A percentile compares a stretch with the other conserved stretches of the same genome.
Conservation (phyloP, 2,329 filamentous ascomycete genomes). For the Colletotrichum phormii region DNA sequence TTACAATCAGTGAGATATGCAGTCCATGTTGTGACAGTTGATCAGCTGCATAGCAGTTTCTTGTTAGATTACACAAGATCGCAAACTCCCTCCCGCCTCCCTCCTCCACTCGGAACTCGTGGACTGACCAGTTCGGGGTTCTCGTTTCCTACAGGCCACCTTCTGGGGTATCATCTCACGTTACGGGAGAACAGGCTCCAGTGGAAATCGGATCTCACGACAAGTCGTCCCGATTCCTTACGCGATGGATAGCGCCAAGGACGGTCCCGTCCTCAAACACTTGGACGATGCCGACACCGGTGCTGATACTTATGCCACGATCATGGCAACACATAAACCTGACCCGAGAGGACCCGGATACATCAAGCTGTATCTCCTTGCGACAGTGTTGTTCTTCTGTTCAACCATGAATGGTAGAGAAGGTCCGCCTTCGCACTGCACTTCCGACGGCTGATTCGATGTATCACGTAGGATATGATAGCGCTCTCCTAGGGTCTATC, state of each 20-base stretch:
- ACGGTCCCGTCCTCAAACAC: slow-evolving; percentile 4
- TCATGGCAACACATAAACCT: slow-evolving; percentile 46
- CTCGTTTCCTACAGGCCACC: neutral
- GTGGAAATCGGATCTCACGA: neutral
- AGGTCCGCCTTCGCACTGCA: neutral
- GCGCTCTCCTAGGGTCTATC: slow-evolving; percentile 56
- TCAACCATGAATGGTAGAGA: slow-evolving; percentile 54
- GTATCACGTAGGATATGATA: slow-evolving; percentile 47
- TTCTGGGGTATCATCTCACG: neutral
- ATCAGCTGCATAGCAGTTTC: neutral
- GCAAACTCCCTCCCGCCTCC: neutral
- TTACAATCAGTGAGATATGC: neutral
- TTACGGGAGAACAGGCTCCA: too few relatives aligned
- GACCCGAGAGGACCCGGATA: slow-evolving; percentile 45
- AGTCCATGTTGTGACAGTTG: neutral
- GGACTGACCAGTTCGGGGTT: neutral
- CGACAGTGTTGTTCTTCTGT: slow-evolving; percentile 45
- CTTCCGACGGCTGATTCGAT: neutral
- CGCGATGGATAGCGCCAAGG: slow-evolving; percentile 5
- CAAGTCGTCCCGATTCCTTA: neutral
- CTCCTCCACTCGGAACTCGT: neutral
- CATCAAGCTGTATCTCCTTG: slow-evolving; percentile 45
- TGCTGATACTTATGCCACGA: slow-evolving; percentile 47
- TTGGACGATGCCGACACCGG: slow-evolving; percentile 25
- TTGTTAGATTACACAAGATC: neutral